Evolutionary conservation across 2,329 filamentous ascomycete species (phyloP).

Genomic region (Hypomyces perniciosus): DNA sequence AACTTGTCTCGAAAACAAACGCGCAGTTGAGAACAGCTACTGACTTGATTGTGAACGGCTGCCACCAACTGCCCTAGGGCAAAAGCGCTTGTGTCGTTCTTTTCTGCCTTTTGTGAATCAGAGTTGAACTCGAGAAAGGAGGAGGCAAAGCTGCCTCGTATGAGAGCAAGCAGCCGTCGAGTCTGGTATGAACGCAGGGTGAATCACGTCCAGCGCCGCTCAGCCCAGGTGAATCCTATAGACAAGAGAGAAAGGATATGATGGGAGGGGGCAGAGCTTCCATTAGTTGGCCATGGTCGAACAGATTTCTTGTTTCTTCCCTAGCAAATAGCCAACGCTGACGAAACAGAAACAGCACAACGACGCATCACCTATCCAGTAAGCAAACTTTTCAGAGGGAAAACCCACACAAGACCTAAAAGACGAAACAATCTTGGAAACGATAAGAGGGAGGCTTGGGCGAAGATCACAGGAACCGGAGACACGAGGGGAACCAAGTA

Average conservation of each 20-base stretch:
- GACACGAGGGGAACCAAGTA: not conserved
- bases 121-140: not conserved
- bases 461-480: not conserved
- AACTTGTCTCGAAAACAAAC: not conserved
- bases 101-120: not conserved
- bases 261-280: not conserved
- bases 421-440: not conserved
- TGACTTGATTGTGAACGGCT: not conserved
- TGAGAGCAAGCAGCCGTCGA: not conserved
- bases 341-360: not conserved
- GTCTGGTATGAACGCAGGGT: not conserved
- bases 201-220: conserved; percentile 15
- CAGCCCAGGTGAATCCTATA: conserved; percentile 7
- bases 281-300: not conserved
- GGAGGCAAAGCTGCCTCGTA: not conserved
- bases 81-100: not conserved
- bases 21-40: conserved; percentile 7
- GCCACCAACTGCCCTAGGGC: not conserved
- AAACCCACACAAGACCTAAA: too few species aligned
- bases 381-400: too few species aligned
- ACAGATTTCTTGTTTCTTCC: too few species aligned
- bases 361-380: not conserved
- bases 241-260: not conserved
- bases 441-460: not conserved
- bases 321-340: too few species aligned